Percentiles rank a stretch among this genome's conserved stretches.
These are phyloP conservation scores for Claviceps digitariae DNA, from an alignment of 2,329 filamentous ascomycete genomes.

Conservation along the genomic window DNA sequence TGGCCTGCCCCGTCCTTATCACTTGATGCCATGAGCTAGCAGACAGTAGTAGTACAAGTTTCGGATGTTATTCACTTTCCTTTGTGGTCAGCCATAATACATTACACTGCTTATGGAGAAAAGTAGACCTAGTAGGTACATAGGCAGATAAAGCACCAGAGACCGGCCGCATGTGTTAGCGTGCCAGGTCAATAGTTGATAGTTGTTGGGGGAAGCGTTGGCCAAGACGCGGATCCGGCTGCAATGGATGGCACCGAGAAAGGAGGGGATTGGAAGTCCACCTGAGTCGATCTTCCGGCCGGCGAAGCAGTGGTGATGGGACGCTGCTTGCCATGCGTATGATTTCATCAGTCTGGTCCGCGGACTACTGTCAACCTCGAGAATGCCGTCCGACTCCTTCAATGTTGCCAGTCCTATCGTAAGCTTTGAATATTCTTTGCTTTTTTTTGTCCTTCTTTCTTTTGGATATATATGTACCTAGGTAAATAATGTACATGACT, in stretches of 20 bases:
- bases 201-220: background rate
- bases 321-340: background rate
- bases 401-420: background rate
- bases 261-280: background rate
- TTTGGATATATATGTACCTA: too few species aligned
- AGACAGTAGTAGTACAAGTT: background rate
- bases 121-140: too few species aligned
- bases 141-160: background rate
- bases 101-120: too few species aligned
- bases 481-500: background rate
- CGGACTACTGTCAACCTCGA: background rate
- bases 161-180: background rate
- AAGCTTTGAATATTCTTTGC: background rate
- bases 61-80: background rate
- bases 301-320: background rate
- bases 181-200: too few species aligned
- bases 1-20: background rate
- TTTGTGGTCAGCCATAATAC: background rate
- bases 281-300: background rate
- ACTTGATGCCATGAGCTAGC: background rate
- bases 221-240: background rate
- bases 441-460: background rate
- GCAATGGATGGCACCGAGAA: background rate
- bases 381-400: background rate
- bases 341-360: background rate